Percentiles rank a stretch among this genome's conserved stretches.
Conservation (phyloP, 805 yeast genomes). For the Zygoascus bituminiphila region DNA sequence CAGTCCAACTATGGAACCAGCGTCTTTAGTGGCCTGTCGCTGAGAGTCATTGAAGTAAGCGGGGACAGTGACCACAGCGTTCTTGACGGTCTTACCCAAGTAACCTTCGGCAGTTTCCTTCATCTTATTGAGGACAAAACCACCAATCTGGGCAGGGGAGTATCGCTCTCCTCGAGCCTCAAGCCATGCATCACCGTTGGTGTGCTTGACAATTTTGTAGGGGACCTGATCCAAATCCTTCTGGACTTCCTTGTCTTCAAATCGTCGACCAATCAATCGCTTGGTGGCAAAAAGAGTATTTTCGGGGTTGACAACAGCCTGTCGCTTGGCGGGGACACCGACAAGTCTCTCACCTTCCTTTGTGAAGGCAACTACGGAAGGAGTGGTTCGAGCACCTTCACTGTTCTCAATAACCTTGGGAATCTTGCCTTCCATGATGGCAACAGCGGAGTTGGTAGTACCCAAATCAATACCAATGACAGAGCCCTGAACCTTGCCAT, state of each 20-base stretch:
- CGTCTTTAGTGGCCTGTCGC: conserved; percentile 92
- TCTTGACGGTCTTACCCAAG: conserved; percentile 77
- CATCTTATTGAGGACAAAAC: conserved; percentile 90
- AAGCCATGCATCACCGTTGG: conserved; percentile 94
- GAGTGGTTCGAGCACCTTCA: conserved; percentile 76
- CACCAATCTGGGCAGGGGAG: conserved; percentile 95
- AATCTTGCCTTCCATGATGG: conserved; percentile 67
- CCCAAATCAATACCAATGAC: conserved; percentile 85
- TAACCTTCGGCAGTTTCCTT: conserved; percentile 95
- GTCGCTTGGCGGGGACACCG: conserved; percentile 94
- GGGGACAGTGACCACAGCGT: conserved; percentile 88
- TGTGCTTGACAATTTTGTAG: conserved; percentile 81
- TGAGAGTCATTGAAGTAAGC: conserved; percentile 88
- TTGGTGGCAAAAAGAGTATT: conserved; percentile 93
- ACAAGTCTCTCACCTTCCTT: conserved; percentile 85
- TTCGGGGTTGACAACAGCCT: conserved; percentile 89
- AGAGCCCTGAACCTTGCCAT: conserved; percentile 44
- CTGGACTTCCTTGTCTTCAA: conserved; percentile 82
- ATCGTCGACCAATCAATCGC: conserved; percentile 90
- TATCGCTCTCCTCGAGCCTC: conserved; percentile 80
- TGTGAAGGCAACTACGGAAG: conserved; percentile 92
- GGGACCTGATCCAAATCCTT: conserved; percentile 83
- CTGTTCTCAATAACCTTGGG: conserved; percentile 75
- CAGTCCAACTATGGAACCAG: conserved; percentile 94
- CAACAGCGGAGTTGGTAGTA: conserved; percentile 86